Evolutionary conservation across 208 protist genomes (phyloP).

Genomic region (Trypanosoma conorhini): DNA sequence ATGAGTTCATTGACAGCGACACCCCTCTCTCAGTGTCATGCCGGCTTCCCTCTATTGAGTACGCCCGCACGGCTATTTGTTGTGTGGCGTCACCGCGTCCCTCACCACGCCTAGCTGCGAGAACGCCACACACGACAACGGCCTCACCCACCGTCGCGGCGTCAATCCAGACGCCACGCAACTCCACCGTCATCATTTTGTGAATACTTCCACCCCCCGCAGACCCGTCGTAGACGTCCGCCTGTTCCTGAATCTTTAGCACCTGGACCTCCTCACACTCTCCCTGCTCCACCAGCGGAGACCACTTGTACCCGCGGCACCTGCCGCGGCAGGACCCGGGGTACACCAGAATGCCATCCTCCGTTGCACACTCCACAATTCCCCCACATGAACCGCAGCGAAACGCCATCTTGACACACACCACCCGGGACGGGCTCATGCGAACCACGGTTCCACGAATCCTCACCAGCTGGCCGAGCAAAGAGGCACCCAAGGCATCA

Average conservation of each 20-base stretch:
- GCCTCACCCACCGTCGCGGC: conserved; percentile 68
- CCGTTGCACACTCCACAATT: conserved; percentile 39
- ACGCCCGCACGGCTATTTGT: conserved; percentile 42
- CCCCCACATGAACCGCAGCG: conserved; percentile 67
- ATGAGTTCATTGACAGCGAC: conserved; percentile 32
- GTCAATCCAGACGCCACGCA: conserved; percentile 70
- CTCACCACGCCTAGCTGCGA: conserved; percentile 60
- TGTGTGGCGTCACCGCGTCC: conserved; percentile 36
- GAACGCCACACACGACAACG: conserved; percentile 65
- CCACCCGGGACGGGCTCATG: conserved; percentile 68
- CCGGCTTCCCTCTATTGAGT: conserved; percentile 31
- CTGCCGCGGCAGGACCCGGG: conserved; percentile 59
- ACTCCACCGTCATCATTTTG: conserved; percentile 78
- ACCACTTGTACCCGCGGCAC: conserved; percentile 79
- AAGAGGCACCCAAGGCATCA: conserved; percentile 67
- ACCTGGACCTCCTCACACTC: conserved; percentile 84
- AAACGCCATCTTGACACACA: conserved; percentile 66
- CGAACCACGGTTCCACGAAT: conserved; percentile 80
- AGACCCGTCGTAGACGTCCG: conserved; percentile 45
- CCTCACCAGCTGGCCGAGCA: conserved; percentile 68
- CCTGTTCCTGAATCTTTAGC: conserved; percentile 81
- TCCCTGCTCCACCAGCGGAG: conserved; percentile 47
- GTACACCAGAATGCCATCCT: conserved; percentile 78
- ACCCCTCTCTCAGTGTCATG: conserved; percentile 10
- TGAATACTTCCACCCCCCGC: conserved; percentile 50